phyloP scores from a whole-genome alignment of 116 monocot species.

The Trichopus zeylanicus region DNA sequence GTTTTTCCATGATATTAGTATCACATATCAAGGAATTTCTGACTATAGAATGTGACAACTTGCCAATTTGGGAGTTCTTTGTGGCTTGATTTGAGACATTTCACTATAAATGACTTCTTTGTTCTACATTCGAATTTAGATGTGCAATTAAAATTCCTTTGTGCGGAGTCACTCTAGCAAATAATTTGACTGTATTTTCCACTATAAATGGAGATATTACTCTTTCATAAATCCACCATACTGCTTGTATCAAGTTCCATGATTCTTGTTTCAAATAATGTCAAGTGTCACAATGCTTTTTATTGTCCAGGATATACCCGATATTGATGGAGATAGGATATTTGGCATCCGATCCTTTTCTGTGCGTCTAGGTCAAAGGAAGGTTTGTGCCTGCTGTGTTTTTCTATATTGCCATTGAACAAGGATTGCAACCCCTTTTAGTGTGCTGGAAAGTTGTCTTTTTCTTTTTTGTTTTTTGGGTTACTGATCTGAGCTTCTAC shows the following conservation, averaged over 20 bases:
- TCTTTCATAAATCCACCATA: too few relatives aligned
- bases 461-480: neutral
- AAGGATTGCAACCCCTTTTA: neutral
- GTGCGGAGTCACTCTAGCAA: too few relatives aligned
- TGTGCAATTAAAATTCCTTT: too few relatives aligned
- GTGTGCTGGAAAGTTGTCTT: neutral
- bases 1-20: too few relatives aligned
- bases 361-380: slow-evolving; percentile 78
- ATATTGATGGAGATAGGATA: slow-evolving; percentile 88
- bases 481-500: neutral
- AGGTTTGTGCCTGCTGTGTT: slow-evolving; percentile 22
- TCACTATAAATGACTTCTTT: too few relatives aligned
- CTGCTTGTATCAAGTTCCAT: too few relatives aligned
- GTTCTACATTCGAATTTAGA: too few relatives aligned
- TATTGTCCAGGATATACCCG: slow-evolving; percentile 83
- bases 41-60: too few relatives aligned
- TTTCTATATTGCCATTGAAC: neutral
- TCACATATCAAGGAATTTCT: too few relatives aligned
- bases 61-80: too few relatives aligned
- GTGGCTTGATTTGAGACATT: neutral
- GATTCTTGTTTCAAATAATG: neutral
- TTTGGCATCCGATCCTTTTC: slow-evolving; percentile 92
- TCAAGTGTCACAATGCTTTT: neutral
- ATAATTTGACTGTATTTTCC: too few relatives aligned
- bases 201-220: too few relatives aligned